These are phyloP conservation scores for Globisporangium echinulatum DNA, from an alignment of 352 stramenopile genomes.

Conservation along the genomic window DNA sequence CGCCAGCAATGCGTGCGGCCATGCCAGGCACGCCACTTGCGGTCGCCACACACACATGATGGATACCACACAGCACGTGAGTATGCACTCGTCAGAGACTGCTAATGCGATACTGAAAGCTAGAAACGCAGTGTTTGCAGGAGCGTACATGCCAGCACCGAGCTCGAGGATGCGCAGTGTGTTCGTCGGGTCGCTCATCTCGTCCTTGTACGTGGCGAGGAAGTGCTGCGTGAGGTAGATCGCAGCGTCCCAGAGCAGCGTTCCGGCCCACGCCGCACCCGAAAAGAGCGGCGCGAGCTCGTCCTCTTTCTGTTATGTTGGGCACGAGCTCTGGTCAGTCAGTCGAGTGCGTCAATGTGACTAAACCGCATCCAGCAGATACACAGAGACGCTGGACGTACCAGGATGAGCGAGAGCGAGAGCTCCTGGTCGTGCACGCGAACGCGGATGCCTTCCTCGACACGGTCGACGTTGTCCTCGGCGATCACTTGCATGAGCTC, in stretches of 20 bases:
- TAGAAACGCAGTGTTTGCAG: too few relatives aligned
- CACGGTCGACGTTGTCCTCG: constrained; percentile 44
- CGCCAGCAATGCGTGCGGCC: constrained; percentile 78
- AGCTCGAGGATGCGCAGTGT: constrained; percentile 71
- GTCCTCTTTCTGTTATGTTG: constrained; percentile 51
- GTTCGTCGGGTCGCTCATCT: constrained; percentile 24
- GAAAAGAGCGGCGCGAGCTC: constrained; percentile 92
- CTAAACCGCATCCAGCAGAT: too few relatives aligned
- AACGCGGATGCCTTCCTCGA: constrained; percentile 55
- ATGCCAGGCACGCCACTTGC: constrained; percentile 89
- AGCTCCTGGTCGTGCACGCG: constrained; percentile 48
- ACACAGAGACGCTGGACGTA: constrained; percentile 13
- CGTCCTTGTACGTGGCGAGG: constrained; percentile 31
- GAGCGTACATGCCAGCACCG: constrained; percentile 68
- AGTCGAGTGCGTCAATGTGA: too few relatives aligned
- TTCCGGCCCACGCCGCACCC: constrained; percentile 90
- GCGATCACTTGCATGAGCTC: constrained; percentile 35
- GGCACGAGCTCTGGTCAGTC: too few relatives aligned
- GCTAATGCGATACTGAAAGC: too few relatives aligned
- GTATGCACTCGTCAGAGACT: too few relatives aligned
- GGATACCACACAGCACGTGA: too few relatives aligned
- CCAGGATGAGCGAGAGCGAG: constrained; percentile 55
- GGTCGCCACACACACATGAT: too few relatives aligned
- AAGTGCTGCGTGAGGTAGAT: constrained; percentile 58
- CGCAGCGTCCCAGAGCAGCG: constrained; percentile 85